Base-by-base conservation (phyloP, 2,329 filamentous ascomycete species). In the Cladophialophora psammophila region DNA sequence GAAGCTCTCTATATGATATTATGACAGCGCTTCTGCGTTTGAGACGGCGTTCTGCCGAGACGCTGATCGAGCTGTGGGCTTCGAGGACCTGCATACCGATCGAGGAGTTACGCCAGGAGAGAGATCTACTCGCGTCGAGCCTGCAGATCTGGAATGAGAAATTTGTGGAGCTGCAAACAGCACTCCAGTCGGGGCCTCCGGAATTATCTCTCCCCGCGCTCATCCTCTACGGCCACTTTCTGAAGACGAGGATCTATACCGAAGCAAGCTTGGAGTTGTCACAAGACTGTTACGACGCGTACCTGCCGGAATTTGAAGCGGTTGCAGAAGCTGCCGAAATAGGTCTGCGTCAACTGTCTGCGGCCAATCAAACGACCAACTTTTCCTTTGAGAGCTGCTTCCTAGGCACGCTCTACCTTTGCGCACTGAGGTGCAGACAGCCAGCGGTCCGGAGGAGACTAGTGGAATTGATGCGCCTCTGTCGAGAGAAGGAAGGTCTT, bases 321-420 rank as follows among this genome's bases (percentile, higher is more conserved):
- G 32, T 60, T 18, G 42, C 32, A 1, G 10, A 52, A 35, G 58
- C 26, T 34, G 58, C 58, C 15, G 5, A 60, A 60, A n/a, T 26
- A 15, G 58, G 58, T 10, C 20, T 60, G 15, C 40, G 10, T 60
- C 40, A 60, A 42, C 13, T 36, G 31, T 34, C n/a, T 8, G 9
- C 12, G 12, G 58, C 10, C 20, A 31, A 35, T 3, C 9, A 50
- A 52, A 53, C 34, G 5, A 9, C 26, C 26, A 32, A 7, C 20
- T 65, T 65, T 34, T 60, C 63, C 31, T 65, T 62, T 56, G 64
- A 63, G 53, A 57, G 20, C 42, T 60, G 64, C 31, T 54, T 60
- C 31, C 35, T 56, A 15, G 10, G 15, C 8, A 50, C 34, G 10
- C 57, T 62, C 31, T 62, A 62, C 31, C 54, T 66, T 40, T 26